phyloP scores from a whole-genome alignment of 1,284 basidiomycete species.

The Kwoniella shivajii region DNA sequence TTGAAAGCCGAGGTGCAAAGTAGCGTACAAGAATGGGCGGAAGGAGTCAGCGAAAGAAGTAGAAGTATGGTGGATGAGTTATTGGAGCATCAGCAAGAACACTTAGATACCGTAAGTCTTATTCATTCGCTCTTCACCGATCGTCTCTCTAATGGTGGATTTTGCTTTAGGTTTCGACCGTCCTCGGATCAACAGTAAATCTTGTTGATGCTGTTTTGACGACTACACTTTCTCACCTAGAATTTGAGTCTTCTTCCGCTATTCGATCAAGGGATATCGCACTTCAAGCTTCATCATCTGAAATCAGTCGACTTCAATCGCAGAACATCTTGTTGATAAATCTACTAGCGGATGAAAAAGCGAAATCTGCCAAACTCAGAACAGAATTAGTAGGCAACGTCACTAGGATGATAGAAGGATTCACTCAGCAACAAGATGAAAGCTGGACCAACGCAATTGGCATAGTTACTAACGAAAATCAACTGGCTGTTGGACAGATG shows the following conservation, averaged over 20 bases:
- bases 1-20: conserved; percentile 42
- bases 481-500: conserved; percentile 57
- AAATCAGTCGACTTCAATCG: conserved; percentile 66
- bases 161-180: conserved; percentile 37
- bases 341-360: conserved; percentile 68
- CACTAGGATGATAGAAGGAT: conserved; percentile 69
- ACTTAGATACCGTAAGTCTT: conserved; percentile 50
- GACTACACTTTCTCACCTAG: conserved; percentile 64
- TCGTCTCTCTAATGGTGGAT: conserved; percentile 6
- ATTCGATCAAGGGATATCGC: conserved; percentile 61
- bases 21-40: conserved; percentile 46
- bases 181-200: conserved; percentile 46
- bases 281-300: conserved; percentile 61
- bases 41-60: conserved; percentile 31
- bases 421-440: conserved; percentile 68
- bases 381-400: conserved; percentile 73
- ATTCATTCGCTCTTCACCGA: background rate
- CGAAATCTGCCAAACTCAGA: conserved; percentile 66
- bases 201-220: conserved; percentile 65
- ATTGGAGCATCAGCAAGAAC: conserved; percentile 45
- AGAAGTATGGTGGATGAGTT: conserved; percentile 46
- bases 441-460: conserved; percentile 66
- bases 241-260: conserved; percentile 61
- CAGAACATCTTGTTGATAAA: conserved; percentile 71
- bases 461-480: conserved; percentile 63